Base-by-base conservation (phyloP, 441 rosid genomes). In the Brassica hybrid region DNA sequence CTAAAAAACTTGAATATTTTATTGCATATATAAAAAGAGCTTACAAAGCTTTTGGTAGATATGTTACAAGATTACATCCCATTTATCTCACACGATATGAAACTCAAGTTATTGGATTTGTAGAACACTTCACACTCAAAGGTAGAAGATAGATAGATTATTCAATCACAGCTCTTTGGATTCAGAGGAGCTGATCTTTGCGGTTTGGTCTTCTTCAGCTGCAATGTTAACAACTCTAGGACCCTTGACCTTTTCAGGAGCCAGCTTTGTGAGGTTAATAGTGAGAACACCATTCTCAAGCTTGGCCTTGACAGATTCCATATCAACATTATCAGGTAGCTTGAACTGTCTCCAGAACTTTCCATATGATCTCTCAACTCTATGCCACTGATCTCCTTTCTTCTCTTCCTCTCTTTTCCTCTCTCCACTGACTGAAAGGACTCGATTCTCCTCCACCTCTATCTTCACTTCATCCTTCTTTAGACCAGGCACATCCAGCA, bases 281-380 rank as follows among this genome's bases (percentile, higher is more conserved):
- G 83, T 86, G 18, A 93, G 87, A 2, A 91, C 97, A 30, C 98
- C 97, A 36, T 85, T 79, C 73, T 91, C 90, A n/a, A 93, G 87
- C 78, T 84, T 86, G 18, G 97, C 98, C 41, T 83, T 78, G 1
- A 88, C 88, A 6, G 85, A 69, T 23, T 93, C 97, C 85, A 91
- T 70, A 63, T 93, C 92, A 7, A 85, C 98, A 66, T 91, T 88
- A 3, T 88, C 97, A 0, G 97, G 97, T 69, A 91, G 69, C 83
- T 77, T 87, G 12, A 93, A 89, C 85, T 85, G 94, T 76, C 98
- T 90, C 94, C 91, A 91, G 71, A 93, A 93, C 73, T 89, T 90
- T 6, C 95, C 98, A 70, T 84, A 79, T 0, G 90, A 89, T 58
- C 95, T 85, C 86, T 93, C 98, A 7, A 85, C 84, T 30, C 95